Evolutionary conservation across 306 rosid genomes (phyloP), one percentile per base, ranked within the genome.

Genomic region (Castanea crenata): DNA sequence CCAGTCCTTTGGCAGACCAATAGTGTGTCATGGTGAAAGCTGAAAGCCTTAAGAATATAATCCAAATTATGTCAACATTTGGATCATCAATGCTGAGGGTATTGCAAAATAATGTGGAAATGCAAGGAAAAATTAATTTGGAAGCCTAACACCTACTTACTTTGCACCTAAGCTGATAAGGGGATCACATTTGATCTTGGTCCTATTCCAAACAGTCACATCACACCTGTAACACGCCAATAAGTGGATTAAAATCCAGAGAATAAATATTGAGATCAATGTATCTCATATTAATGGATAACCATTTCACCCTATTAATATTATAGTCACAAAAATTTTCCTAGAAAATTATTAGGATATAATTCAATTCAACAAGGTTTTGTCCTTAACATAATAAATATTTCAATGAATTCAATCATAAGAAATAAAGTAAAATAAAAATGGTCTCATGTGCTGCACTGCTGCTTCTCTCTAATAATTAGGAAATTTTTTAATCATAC

Each of bases 181-280:
- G 56, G 97, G 88, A 78, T 95, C 96, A 59, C 98, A 92, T 88
- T 95, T 95, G 89, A 84, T 87, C 91, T 91, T 89, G 81, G 99
- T 92, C 82, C 97, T 88, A 80, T 95, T 92, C 99, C 99, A 95
- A 86, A 95, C 90, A 46, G 97, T 89, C 75, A 95, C 86, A 78
- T 91, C 93, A 78, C 86, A 71, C 78, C 99, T 94, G 73, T 72
- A 77, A 76, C 73, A 65, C 23, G 58, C 82, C 80, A 80, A 74
- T 55, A 19, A 81, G 20, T 63, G 54, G 61, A 69, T 58, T 71
- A 14, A 34, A 76, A 65, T 59, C 2, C 35, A n/a, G 56, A 19
- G 18, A 49, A 56, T 27, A 74, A 35, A 1, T 19, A 68, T 74
- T 11, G 1, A 52, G 19, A 23, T 74, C 69, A 58, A 41, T 0